These are phyloP conservation scores for Biscogniauxia sp. DNA, from an alignment of 2,329 filamentous ascomycete genomes.

Conservation along the genomic window DNA sequence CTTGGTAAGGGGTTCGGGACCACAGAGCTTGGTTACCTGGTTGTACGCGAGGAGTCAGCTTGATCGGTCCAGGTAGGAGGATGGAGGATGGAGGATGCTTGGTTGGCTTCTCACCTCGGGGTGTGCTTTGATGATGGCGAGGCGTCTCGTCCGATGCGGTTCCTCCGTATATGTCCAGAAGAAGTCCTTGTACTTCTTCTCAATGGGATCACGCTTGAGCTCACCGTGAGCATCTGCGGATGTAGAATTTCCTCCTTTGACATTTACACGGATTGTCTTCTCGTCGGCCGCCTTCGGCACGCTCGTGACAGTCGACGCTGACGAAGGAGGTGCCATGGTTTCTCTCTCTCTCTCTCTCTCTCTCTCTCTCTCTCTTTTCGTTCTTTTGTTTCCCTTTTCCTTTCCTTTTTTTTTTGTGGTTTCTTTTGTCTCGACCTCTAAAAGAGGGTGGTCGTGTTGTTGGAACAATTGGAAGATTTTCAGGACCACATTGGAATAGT, in stretches of 20 bases:
- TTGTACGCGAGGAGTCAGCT: conserved; percentile 4
- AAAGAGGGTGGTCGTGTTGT: neutral
- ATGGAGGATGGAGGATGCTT: neutral
- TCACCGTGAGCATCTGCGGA: conserved; percentile 10
- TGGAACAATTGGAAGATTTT: neutral
- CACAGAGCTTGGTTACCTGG: conserved; percentile 94
- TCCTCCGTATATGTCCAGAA: conserved; percentile 99
- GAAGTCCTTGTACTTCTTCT: conserved; percentile 62
- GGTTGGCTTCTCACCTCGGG: conserved; percentile 66
- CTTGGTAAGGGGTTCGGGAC: conserved; percentile 92
- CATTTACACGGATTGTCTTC: conserved; percentile 26
- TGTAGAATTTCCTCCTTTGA: conserved; percentile 15
- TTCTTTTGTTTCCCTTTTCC: neutral
- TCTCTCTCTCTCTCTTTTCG: no score
- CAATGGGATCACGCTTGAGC: conserved; percentile 37
- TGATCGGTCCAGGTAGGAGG: neutral
- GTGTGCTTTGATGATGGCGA: conserved; percentile 97
- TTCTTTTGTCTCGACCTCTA: neutral
- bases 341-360: no score
- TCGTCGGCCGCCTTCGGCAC: conserved; percentile 14
- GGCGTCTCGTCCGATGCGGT: conserved; percentile 84
- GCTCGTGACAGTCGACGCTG: conserved; percentile 29
- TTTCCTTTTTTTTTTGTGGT: neutral
- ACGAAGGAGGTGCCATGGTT: conserved; percentile 26
- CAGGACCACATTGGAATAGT: neutral